These are phyloP conservation scores for Suillus plorans DNA, from an alignment of 768 basidiomycete species.

Conservation along the genomic window DNA sequence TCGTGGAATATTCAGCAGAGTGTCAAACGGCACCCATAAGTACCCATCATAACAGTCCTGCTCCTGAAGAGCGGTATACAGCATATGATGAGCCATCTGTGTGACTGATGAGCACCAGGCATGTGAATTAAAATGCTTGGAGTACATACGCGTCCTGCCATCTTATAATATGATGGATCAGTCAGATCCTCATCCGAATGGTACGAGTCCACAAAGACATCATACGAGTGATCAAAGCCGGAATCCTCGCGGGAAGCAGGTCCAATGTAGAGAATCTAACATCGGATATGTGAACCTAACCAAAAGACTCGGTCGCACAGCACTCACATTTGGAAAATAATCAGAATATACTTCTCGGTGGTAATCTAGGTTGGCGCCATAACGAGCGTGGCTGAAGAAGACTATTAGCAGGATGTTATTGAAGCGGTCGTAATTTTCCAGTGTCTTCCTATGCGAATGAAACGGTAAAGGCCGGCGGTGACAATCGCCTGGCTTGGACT, in stretches of 20 bases:
- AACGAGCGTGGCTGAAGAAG: constrained; percentile 51
- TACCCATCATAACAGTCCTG: constrained; percentile 49
- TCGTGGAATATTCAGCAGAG: constrained; percentile 49
- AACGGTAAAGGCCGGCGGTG: constrained; percentile 23
- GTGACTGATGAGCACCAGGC: constrained; percentile 1
- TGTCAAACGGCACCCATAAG: constrained; percentile 53
- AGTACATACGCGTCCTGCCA: constrained; percentile 41
- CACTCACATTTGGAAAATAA: constrained; percentile 50
- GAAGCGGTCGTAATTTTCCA: constrained; percentile 36
- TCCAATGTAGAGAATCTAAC: constrained; percentile 48
- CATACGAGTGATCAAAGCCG: constrained; percentile 49
- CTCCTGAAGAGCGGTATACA: constrained; percentile 45
- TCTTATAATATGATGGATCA: constrained; percentile 36
- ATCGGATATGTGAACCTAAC: neutral
- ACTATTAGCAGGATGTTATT: constrained; percentile 44
- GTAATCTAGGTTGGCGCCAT: constrained; percentile 45
- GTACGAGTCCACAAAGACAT: constrained; percentile 49
- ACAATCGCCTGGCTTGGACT: constrained; percentile 11
- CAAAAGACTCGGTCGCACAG: neutral
- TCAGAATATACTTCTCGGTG: constrained; percentile 46
- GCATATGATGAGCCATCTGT: constrained; percentile 53
- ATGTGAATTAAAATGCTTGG: neutral
- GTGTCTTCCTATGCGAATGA: constrained; percentile 13
- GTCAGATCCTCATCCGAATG: constrained; percentile 43
- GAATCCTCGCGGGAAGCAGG: constrained; percentile 45